A percentile compares a stretch with the other conserved stretches of the same genome.
Conservation (phyloP, 2,329 filamentous ascomycete species). For the Botryotinia convoluta region DNA sequence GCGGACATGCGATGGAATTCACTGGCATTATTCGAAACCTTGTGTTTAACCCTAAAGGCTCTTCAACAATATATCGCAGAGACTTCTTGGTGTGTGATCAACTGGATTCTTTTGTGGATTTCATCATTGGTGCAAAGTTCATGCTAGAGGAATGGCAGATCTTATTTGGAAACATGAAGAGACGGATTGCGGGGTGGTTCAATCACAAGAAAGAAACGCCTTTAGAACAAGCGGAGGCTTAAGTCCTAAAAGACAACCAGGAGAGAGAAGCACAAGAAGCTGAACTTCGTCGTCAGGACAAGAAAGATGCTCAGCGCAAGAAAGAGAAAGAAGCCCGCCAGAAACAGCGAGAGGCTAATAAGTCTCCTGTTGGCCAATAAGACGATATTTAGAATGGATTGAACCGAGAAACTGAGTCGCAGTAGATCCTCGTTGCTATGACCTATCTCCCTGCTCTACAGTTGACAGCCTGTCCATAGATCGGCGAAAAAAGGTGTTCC, state of each 20-base stretch:
- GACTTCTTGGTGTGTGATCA: too few relatives aligned
- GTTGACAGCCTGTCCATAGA: neutral
- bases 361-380: neutral
- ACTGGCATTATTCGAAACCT: too few relatives aligned
- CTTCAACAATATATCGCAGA: too few relatives aligned
- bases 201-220: too few relatives aligned
- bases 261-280: neutral
- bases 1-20: too few relatives aligned
- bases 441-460: neutral
- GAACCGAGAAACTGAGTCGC: neutral
- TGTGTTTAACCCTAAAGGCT: too few relatives aligned
- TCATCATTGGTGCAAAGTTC: too few relatives aligned
- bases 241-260: neutral
- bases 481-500: neutral
- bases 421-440: neutral
- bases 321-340: neutral
- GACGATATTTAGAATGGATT: neutral
- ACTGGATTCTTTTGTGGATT: too few relatives aligned
- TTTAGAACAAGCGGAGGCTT: too few relatives aligned
- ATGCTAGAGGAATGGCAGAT: too few relatives aligned
- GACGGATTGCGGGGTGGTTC: too few relatives aligned
- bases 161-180: too few relatives aligned
- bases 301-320: neutral
- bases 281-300: neutral
- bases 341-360: neutral